Base-by-base conservation (phyloP, 2,329 filamentous ascomycete species). In the Calonectria multiphialidica region DNA sequence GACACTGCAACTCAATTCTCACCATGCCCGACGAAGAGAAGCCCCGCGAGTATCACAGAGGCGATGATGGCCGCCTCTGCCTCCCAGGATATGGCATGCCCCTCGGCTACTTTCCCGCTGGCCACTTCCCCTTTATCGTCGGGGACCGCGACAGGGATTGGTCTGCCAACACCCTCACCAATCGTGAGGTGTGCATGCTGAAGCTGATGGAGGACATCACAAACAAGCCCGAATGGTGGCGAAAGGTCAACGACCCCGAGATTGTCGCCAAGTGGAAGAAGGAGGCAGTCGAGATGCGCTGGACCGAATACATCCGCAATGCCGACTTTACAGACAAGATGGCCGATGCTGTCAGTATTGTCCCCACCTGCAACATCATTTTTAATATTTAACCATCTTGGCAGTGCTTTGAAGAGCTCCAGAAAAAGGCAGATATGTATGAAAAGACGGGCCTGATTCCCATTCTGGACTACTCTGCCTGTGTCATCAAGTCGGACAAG, bases 191-290 rank as follows among this genome's bases (percentile, higher is more conserved):
- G 2, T 83, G 80, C 71, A 83, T 83, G 80, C 75, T 83, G 18
- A 78, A 76, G 62, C 55, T 81, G 13, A 75, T 83, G 0, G 81
- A 83, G 40, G 79, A 81, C 25, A 66, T 83, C 30, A 83, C 81
- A 55, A 80, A 83, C 66, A 83, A 82, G 66, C 78, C 81, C 18
- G 78, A 82, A 9, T 83, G 82, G 82, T 83, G 81, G 81, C 69
- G 49, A 62, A 83, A 83, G 55, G 77, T 82, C 15, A 72, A 72
- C 2, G 75, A 82, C 21, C 47, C 75, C 0, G 72, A 78, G 0
- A 80, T 83, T 55, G 42, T 70, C 2, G 69, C 71, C 2, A 81
- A 75, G 25, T 83, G 82, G 82, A 78, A 74, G 35, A 73, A 74
- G 10, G 81, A 84, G 69, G 77, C 74, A 1, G 49, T 83, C 2